Evolutionary conservation across 768 basidiomycete genomes (phyloP).

Genomic region (Leccinum sublutescens): DNA sequence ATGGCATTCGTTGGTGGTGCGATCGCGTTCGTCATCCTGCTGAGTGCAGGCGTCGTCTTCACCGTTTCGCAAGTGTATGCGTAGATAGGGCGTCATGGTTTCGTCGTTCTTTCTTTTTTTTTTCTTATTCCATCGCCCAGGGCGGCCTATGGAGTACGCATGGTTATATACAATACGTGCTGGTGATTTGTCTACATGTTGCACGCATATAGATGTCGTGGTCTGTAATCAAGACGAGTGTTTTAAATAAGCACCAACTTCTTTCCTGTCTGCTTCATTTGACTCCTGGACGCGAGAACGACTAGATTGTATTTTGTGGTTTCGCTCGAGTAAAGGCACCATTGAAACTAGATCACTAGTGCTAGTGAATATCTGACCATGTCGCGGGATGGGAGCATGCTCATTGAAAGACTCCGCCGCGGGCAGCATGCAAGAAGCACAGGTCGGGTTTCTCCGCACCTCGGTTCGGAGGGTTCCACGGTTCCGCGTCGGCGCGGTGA

Average conservation of each 20-base stretch:
- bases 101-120: not conserved
- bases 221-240: not conserved
- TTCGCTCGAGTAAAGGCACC: not conserved
- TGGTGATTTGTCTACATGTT: not conserved
- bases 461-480: too few relatives aligned
- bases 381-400: not conserved
- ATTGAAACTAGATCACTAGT: not conserved
- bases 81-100: not conserved
- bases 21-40: conserved; percentile 26
- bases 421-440: too few relatives aligned
- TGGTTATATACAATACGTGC: not conserved
- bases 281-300: not conserved
- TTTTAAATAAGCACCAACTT: not conserved
- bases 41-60: conserved; percentile 27
- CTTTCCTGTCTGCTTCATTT: not conserved
- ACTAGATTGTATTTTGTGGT: not conserved
- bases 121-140: not conserved
- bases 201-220: not conserved
- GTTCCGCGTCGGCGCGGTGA: too few relatives aligned
- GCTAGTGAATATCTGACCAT: not conserved
- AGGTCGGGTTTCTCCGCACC: too few relatives aligned
- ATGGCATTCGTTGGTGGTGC: conserved; percentile 28
- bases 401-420: too few relatives aligned
- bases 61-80: conserved; percentile 23
- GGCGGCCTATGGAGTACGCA: not conserved